These are phyloP conservation scores for Lyophyllum semitale DNA, from an alignment of 768 basidiomycete genomes.

Conservation along the genomic window DNA sequence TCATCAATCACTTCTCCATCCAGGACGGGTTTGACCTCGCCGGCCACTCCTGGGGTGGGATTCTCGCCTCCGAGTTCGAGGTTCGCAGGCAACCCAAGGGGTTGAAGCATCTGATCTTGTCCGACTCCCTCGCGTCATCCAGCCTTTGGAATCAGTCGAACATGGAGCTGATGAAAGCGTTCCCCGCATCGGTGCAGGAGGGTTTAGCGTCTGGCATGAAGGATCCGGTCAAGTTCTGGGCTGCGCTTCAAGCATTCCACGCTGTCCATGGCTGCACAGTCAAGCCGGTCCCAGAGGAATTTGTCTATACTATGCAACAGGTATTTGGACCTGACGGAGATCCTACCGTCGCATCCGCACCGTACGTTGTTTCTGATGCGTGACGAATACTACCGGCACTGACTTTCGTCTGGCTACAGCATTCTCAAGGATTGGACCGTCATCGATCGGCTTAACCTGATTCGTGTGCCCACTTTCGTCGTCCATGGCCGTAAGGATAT, in stretches of 20 bases:
- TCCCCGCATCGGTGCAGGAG: conserved; percentile 18
- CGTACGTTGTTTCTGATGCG: not conserved
- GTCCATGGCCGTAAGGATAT: conserved; percentile 45
- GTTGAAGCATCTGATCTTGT: conserved; percentile 33
- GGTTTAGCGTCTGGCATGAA: conserved; percentile 19
- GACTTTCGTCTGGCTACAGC: not conserved
- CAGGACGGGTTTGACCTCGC: conserved; percentile 41
- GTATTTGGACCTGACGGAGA: conserved; percentile 27
- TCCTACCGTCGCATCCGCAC: conserved; percentile 15
- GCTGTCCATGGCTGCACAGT: conserved; percentile 24
- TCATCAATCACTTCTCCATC: conserved; percentile 44
- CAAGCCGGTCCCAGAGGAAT: conserved; percentile 23
- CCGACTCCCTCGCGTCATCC: conserved; percentile 29
- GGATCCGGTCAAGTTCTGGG: conserved; percentile 14
- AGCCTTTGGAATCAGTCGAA: conserved; percentile 25
- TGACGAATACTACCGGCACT: conserved; percentile 11
- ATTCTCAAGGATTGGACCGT: conserved; percentile 44
- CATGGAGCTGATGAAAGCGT: conserved; percentile 18
- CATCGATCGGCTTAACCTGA: conserved; percentile 41
- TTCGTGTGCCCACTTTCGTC: conserved; percentile 38
- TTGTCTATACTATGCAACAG: conserved; percentile 18
- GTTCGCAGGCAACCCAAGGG: conserved; percentile 37
- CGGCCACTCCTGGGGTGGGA: conserved; percentile 64
- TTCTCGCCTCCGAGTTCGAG: conserved; percentile 45
- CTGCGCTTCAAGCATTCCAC: conserved; percentile 24